A percentile compares a stretch with the other conserved stretches of the same genome.
Evolutionary conservation across 1,139 yeast species (phyloP).

Genomic region (Casaregolazyma lundiana): DNA sequence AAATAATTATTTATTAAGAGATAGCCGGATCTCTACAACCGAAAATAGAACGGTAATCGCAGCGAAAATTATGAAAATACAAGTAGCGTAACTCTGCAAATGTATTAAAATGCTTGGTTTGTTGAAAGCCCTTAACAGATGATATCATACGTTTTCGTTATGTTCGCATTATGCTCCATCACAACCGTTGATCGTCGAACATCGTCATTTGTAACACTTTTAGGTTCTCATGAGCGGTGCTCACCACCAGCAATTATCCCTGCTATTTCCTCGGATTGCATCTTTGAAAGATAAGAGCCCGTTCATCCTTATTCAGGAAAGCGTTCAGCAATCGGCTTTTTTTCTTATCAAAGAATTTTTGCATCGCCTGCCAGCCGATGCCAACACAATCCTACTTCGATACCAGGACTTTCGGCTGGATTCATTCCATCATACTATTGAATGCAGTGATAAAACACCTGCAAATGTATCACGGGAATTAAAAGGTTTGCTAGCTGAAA

Average conservation of each 20-base stretch:
- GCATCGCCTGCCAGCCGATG: constrained; percentile 32
- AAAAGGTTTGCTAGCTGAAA: constrained; percentile 1
- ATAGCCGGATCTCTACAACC: too few relatives aligned
- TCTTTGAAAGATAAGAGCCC: constrained; percentile 70
- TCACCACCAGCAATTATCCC: constrained; percentile 30
- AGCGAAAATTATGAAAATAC: too few relatives aligned
- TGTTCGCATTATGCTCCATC: too few relatives aligned
- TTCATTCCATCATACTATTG: constrained; percentile 48
- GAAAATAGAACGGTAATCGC: too few relatives aligned
- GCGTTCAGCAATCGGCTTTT: constrained; percentile 62
- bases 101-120: too few relatives aligned
- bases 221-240: constrained; percentile 22
- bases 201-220: too few relatives aligned
- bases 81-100: too few relatives aligned
- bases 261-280: constrained; percentile 46
- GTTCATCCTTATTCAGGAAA: constrained; percentile 62
- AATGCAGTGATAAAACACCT: constrained; percentile 39
- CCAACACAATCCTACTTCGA: constrained; percentile 47
- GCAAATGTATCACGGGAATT: constrained; percentile 14
- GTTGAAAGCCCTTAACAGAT: too few relatives aligned
- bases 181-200: too few relatives aligned
- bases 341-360: constrained; percentile 55
- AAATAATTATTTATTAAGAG: too few relatives aligned
- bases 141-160: too few relatives aligned
- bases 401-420: constrained; percentile 58